phyloP scores from a whole-genome alignment of 345 rosid genomes.

The Cardamine occulta region DNA sequence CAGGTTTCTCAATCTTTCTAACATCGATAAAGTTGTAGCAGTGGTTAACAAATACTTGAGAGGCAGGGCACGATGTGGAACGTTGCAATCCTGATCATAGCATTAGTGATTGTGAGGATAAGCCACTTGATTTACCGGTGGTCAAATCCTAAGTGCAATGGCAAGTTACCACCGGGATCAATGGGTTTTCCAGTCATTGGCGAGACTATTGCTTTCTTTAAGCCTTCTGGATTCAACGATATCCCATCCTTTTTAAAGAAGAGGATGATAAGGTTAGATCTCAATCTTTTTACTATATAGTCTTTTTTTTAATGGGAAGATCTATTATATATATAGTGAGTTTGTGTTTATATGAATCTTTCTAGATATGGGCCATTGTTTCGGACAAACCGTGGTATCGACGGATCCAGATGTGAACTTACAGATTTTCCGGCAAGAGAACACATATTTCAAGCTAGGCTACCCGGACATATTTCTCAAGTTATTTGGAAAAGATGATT shows the following conservation, averaged over 20 bases:
- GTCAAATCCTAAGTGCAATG: conserved; percentile 14
- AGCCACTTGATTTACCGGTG: conserved; percentile 17
- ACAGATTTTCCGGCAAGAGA: conserved; percentile 24
- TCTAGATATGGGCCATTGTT: conserved; percentile 18
- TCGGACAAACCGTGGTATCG: conserved; percentile 1
- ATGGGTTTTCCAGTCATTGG: conserved; percentile 28
- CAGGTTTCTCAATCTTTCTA: too few species aligned
- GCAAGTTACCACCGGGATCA: conserved; percentile 24
- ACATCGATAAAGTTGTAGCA: background rate
- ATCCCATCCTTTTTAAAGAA: background rate
- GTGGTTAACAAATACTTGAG: background rate
- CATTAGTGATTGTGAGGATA: background rate
- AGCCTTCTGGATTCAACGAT: conserved; percentile 1
- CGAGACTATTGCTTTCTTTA: conserved; percentile 12
- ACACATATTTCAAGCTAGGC: background rate
- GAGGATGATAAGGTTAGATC: background rate
- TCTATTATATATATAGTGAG: too few species aligned
- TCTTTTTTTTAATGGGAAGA: background rate
- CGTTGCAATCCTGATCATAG: background rate
- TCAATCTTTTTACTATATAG: background rate
- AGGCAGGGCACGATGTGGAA: background rate
- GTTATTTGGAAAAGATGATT: background rate
- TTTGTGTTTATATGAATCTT: background rate
- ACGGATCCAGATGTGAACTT: conserved; percentile 1
- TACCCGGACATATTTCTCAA: conserved; percentile 16